Evolutionary conservation across 345 rosid genomes (phyloP).

Genomic region (Moringa oleifera): DNA sequence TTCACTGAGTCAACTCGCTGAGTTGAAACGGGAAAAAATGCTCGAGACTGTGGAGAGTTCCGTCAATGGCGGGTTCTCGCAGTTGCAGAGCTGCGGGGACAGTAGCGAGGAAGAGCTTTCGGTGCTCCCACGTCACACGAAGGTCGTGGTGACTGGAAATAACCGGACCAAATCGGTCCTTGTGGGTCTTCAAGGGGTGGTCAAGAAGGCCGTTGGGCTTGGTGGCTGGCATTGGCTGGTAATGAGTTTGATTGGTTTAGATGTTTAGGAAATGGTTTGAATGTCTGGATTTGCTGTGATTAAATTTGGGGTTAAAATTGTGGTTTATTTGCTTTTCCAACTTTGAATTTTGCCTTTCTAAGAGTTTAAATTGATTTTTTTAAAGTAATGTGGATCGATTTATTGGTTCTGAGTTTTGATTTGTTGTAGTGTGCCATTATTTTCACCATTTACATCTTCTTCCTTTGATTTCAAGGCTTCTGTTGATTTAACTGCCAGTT

Average conservation of each 20-base stretch:
- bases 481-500: not conserved
- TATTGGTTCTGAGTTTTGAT: slow-evolving; percentile 9
- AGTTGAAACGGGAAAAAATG: slow-evolving; percentile 33
- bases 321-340: slow-evolving; percentile 2
- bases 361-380: not conserved
- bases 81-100: slow-evolving; percentile 63
- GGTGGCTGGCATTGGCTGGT: slow-evolving; percentile 99
- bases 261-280: slow-evolving; percentile 7
- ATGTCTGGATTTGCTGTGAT: not conserved
- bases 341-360: not conserved
- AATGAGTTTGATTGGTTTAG: slow-evolving; percentile 10
- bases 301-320: slow-evolving; percentile 6
- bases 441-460: no score
- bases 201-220: slow-evolving; percentile 91
- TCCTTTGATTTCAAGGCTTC: not conserved
- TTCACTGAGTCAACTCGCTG: slow-evolving; percentile 2
- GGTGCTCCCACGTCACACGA: slow-evolving; percentile 91
- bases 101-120: slow-evolving; percentile 91
- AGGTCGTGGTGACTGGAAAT: slow-evolving; percentile 92
- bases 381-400: slow-evolving; percentile 28
- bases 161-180: slow-evolving; percentile 97
- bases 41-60: slow-evolving; percentile 66
- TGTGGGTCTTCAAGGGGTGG: slow-evolving; percentile 92
- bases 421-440: not conserved
- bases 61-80: slow-evolving; percentile 60